Conservation (phyloP, 2,329 filamentous ascomycete species). For the Paracorniculantispora psalliotae region DNA sequence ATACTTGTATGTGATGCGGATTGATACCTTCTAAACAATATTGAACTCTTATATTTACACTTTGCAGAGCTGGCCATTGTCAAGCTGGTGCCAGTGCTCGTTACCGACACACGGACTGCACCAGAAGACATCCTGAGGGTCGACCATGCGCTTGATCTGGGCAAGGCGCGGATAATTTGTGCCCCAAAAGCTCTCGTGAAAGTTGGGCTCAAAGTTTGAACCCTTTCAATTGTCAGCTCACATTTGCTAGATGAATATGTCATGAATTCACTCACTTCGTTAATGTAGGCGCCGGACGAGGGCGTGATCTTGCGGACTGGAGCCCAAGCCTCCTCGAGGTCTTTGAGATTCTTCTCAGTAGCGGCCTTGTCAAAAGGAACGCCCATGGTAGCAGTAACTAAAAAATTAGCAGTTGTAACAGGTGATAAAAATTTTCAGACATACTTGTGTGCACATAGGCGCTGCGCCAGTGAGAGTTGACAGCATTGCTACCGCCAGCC, state of each 20-base stretch:
- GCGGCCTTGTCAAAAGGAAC: conserved; percentile 29
- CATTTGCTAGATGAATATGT: too few species aligned
- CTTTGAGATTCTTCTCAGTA: conserved; percentile 20
- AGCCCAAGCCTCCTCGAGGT: conserved; percentile 25
- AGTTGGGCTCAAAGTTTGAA: conserved; percentile 31
- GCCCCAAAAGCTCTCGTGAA: conserved; percentile 39
- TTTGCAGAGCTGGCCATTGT: conserved; percentile 23
- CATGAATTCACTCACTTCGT: conserved; percentile 37
- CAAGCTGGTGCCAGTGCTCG: conserved; percentile 32
- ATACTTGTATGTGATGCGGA: not conserved
- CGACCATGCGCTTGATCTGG: conserved; percentile 40
- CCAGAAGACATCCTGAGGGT: conserved; percentile 45
- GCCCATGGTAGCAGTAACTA: conserved; percentile 26
- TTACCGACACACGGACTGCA: conserved; percentile 44
- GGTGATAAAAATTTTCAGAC: not conserved
- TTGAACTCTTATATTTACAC: not conserved
- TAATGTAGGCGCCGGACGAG: conserved; percentile 39
- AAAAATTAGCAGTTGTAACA: not conserved
- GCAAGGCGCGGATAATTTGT: conserved; percentile 40
- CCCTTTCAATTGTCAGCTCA: conserved; percentile 23
- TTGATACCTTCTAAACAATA: too few species aligned
- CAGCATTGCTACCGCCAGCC: conserved; percentile 39
- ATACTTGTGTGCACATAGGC: conserved; percentile 34
- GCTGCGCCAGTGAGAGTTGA: conserved; percentile 43
- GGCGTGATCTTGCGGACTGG: conserved; percentile 36